Base-by-base conservation (phyloP, 768 basidiomycete species). In the Rhodosporidiobolus odoratus region DNA sequence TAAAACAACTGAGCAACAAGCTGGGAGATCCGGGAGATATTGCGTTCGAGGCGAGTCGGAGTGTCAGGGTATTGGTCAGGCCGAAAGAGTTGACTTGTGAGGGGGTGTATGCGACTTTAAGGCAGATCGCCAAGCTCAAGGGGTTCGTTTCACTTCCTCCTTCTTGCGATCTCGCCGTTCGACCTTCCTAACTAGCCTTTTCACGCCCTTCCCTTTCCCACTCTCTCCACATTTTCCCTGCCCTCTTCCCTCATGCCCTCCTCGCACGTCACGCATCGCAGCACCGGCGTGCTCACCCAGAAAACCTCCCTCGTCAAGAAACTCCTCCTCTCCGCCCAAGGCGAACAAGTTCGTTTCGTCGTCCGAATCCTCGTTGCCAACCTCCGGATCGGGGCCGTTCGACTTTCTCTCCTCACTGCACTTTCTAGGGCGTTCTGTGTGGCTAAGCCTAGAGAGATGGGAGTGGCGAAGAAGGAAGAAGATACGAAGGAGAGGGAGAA, bases 311-410 rank as follows among this genome's bases (percentile, higher is more conserved):
- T 91, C 25, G 88, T 92, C 2, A 87, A 92, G 77, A 88, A 85
- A 76, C 82, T 95, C 32, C 84, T 95, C n/a, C 84, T 95, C 10
- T 84, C 90, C 16, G 88, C 92, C 1, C 85, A 83, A 68, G 93
- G 92, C 32, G 93, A 95, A 79, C 91, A 96, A 80, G 84, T 85
- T n/a, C 84, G 92, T 37, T 96, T 87, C 76, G 82, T 95, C 50
- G 87, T 88, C 38, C 84, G 90, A 47, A 90, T 85, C 4, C 82
- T 93, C 35, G 86, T 84, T 37, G 85, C 85, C 77, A 88, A 91
- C 78, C 82, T 92, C 53, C 86, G 91, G 56, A 92, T 95, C 23
- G 93, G 93, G 2, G 93, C 92, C 4, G 91, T 93, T 37, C 84
- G 90, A 73, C 86, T 89, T 34, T 88, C 92, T 10, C 85, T 95